Evolutionary conservation across 1,139 yeast genomes (phyloP).

Genomic region (Blastobotrys buckinghamii): DNA sequence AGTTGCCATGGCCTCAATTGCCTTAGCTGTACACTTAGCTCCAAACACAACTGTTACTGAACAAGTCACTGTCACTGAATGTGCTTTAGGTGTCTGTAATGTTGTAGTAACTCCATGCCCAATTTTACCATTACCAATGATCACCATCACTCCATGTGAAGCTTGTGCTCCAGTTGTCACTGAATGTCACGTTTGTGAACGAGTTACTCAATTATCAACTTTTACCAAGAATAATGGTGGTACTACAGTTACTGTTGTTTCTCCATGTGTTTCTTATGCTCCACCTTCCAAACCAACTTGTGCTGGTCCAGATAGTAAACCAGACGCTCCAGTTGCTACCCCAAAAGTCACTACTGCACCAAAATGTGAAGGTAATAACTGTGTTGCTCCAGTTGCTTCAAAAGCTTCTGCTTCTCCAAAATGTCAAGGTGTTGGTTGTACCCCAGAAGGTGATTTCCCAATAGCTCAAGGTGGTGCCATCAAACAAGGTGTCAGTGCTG

Average conservation of each 20-base stretch:
- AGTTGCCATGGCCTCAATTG: background rate
- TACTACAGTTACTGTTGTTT: slow-evolving; percentile 18
- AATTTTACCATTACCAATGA: slow-evolving; percentile 22
- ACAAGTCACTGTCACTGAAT: slow-evolving; percentile 23
- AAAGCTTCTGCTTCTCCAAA: background rate
- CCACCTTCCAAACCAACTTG: background rate
- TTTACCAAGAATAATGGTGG: slow-evolving; percentile 16
- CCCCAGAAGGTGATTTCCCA: background rate
- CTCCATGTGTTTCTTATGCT: slow-evolving; percentile 17
- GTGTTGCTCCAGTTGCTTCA: background rate
- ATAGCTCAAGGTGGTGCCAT: slow-evolving; percentile 10
- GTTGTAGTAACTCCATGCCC: slow-evolving; percentile 20
- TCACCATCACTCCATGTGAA: slow-evolving; percentile 18
- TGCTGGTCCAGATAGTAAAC: slow-evolving; percentile 8
- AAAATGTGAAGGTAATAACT: background rate
- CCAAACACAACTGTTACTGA: slow-evolving; percentile 7
- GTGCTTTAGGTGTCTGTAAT: slow-evolving; percentile 25
- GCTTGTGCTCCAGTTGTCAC: slow-evolving; percentile 14
- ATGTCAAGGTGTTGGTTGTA: background rate
- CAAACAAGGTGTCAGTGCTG: slow-evolving; percentile 7
- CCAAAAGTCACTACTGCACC: slow-evolving; percentile 6
- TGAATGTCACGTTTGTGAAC: slow-evolving; percentile 18
- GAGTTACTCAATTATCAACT: slow-evolving; percentile 18
- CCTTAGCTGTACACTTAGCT: slow-evolving; percentile 3
- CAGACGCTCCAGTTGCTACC: slow-evolving; percentile 9